Percentiles rank a stretch among this genome's conserved stretches.
phyloP scores from a whole-genome alignment of 257 asterid genomes.

The Solanum virginianum region DNA sequence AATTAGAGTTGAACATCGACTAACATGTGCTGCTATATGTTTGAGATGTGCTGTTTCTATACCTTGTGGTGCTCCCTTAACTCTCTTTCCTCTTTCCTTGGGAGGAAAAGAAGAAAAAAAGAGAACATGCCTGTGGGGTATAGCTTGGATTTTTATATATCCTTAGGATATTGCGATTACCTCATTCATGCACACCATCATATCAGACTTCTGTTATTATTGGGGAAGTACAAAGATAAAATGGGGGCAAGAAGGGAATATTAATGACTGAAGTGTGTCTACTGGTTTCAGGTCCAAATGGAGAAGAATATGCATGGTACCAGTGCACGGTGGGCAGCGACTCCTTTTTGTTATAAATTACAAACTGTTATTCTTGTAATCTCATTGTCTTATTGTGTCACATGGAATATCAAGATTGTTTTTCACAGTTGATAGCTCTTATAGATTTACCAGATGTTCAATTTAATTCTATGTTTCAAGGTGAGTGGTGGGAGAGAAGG shows the following conservation, averaged over 20 bases:
- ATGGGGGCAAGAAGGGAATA: background rate
- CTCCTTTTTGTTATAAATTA: background rate
- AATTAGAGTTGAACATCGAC: background rate
- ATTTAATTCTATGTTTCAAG: slow-evolving; percentile 17
- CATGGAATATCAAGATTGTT: background rate
- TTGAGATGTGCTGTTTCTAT: background rate
- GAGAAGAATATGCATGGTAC: slow-evolving; percentile 75
- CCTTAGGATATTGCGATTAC: background rate
- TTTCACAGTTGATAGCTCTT: background rate
- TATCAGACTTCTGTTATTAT: background rate
- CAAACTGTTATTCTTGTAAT: background rate
- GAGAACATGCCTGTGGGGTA: background rate
- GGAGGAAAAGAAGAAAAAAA: no score
- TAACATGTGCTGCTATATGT: background rate
- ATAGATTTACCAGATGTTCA: background rate
- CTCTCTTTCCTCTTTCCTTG: background rate
- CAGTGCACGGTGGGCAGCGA: slow-evolving; percentile 67
- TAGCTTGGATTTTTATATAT: background rate
- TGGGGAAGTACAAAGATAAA: background rate
- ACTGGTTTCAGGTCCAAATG: slow-evolving; percentile 61
- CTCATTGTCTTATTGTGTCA: background rate
- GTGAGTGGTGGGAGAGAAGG: slow-evolving; percentile 97
- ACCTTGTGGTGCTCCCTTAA: background rate
- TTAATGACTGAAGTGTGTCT: background rate
- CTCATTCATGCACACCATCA: background rate